Percentiles rank a stretch among this genome's conserved stretches.
Conservation (phyloP, 2,329 filamentous ascomycete species). For the Penicillium sp. region DNA sequence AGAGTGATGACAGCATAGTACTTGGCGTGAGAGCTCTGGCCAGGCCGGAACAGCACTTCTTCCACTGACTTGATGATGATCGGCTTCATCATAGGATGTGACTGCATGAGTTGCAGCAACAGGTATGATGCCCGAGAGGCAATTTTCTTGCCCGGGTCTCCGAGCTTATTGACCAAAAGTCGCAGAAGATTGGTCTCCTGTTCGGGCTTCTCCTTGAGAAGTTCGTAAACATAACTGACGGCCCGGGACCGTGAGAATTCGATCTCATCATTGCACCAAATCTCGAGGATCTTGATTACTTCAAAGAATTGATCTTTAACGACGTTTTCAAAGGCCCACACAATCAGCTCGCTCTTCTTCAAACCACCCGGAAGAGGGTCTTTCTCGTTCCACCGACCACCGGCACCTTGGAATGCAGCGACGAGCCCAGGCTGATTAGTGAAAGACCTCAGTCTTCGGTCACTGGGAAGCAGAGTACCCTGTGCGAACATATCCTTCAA, state of each 20-base stretch:
- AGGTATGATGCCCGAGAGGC: constrained; percentile 90
- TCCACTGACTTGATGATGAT: constrained; percentile 83
- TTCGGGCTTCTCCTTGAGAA: constrained; percentile 93
- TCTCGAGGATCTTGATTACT: constrained; percentile 83
- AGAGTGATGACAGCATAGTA: constrained; percentile 97
- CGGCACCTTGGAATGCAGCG: constrained; percentile 63
- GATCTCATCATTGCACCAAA: constrained; percentile 92
- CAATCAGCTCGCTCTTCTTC: constrained; percentile 72
- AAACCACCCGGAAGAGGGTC: constrained; percentile 71
- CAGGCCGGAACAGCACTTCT: constrained; percentile 81
- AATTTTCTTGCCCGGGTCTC: constrained; percentile 93
- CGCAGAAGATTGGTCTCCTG: constrained; percentile 93
- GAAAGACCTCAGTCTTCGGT: constrained; percentile 79
- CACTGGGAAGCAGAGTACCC: constrained; percentile 76
- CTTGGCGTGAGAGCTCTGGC: constrained; percentile 82
- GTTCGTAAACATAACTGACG: constrained; percentile 84
- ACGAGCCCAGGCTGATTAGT: constrained; percentile 74
- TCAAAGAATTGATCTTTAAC: constrained; percentile 92
- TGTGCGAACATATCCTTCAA: constrained; percentile 92
- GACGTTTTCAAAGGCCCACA: constrained; percentile 94
- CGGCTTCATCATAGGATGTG: constrained; percentile 90
- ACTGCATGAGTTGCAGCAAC: constrained; percentile 82
- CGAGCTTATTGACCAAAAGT: constrained; percentile 91
- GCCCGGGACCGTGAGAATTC: constrained; percentile 86
- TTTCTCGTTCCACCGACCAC: constrained; percentile 64